Evolutionary conservation across 257 asterid species (phyloP).

Genomic region (Solanum gracilifrons): DNA sequence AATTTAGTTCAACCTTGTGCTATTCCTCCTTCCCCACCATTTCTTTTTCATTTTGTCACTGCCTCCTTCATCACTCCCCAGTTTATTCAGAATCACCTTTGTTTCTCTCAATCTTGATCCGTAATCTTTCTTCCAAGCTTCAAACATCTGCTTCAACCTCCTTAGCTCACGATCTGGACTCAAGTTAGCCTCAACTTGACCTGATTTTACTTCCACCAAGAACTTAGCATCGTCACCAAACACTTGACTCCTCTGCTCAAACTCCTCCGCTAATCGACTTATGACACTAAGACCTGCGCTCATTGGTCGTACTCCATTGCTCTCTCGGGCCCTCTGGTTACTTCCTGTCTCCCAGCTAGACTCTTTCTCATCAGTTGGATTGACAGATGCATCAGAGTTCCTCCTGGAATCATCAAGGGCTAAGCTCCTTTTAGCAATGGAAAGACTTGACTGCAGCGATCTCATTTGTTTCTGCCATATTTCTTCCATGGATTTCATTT

Average conservation of each 20-base stretch:
- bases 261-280: conserved; percentile 82
- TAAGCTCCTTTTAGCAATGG: conserved; percentile 79
- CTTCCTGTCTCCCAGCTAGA: conserved; percentile 54
- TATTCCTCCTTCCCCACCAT: conserved; percentile 94
- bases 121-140: conserved; percentile 91
- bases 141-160: conserved; percentile 83
- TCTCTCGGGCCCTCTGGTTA: conserved; percentile 35
- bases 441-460: conserved; percentile 92
- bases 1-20: conserved; percentile 43
- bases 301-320: conserved; percentile 44
- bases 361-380: conserved; percentile 47
- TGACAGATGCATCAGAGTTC: conserved; percentile 64
- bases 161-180: conserved; percentile 84
- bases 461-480: conserved; percentile 99
- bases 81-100: conserved; percentile 71
- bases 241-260: conserved; percentile 88
- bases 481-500: conserved; percentile 98
- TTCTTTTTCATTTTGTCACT: conserved; percentile 60
- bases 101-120: conserved; percentile 83
- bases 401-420: conserved; percentile 63
- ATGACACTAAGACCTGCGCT: conserved; percentile 65
- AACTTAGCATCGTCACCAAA: conserved; percentile 93
- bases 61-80: conserved; percentile 55
- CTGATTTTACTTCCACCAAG: conserved; percentile 89
- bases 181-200: conserved; percentile 74